Evolutionary conservation across 805 yeast species (phyloP).

Genomic region (Lachancea thermotolerans): DNA sequence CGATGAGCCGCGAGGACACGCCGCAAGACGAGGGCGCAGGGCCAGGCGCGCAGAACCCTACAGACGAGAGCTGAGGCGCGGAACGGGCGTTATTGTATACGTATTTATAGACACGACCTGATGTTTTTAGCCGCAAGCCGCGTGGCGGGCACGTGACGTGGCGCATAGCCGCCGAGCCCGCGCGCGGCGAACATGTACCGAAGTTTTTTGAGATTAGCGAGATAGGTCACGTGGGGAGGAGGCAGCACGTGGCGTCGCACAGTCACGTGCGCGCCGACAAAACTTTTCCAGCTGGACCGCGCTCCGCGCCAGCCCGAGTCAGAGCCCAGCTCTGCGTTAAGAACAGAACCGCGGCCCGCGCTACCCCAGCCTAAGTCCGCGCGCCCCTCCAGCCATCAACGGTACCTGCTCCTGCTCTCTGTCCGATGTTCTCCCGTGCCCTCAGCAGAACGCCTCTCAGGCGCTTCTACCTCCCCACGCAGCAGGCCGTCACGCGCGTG

Average conservation of each 20-base stretch:
- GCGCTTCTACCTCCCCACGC: neutral
- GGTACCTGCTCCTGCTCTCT: no score
- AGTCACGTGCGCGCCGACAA: no score
- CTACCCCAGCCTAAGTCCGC: no score
- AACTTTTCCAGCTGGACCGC: no score
- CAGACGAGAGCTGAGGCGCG: neutral
- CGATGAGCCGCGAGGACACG: neutral
- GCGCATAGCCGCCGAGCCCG: no score
- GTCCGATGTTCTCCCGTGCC: conserved; percentile 5
- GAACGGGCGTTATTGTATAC: neutral
- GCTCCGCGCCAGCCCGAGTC: no score
- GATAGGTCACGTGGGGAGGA: no score
- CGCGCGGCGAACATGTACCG: no score
- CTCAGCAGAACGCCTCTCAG: conserved; percentile 3
- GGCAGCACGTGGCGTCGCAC: no score
- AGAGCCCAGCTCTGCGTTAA: no score
- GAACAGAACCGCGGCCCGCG: neutral
- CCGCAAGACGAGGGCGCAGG: neutral
- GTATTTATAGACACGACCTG: neutral
- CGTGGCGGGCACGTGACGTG: no score
- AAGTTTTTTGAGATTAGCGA: no score
- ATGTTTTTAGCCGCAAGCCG: neutral
- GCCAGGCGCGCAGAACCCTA: neutral
- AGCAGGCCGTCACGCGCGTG: neutral
- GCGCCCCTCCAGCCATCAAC: neutral